Conservation (phyloP, 1,139 yeast species). For the Hyphopichia pseudoburtonii region DNA sequence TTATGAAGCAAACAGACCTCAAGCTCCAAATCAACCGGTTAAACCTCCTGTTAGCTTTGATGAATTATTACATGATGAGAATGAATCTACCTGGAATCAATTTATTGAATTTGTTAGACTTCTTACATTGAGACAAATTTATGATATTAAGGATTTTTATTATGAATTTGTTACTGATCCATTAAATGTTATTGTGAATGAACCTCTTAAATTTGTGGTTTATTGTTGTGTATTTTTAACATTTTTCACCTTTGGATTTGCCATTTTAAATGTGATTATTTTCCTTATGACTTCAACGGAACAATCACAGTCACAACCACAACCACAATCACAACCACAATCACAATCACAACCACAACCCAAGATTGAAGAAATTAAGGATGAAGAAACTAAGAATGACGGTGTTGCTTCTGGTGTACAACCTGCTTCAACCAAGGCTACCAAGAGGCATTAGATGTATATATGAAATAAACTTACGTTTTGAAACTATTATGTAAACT, state of each 20-base stretch:
- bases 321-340: not conserved
- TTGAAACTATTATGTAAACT: not conserved
- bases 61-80: conserved; percentile 32
- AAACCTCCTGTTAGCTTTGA: conserved; percentile 43
- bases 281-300: conserved; percentile 11
- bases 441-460: conserved; percentile 16
- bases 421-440: conserved; percentile 26
- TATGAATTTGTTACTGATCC: conserved; percentile 44
- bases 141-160: conserved; percentile 31
- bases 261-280: conserved; percentile 34
- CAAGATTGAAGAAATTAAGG: conserved; percentile 2
- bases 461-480: no score
- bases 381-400: conserved; percentile 4
- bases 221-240: conserved; percentile 44
- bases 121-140: conserved; percentile 20
- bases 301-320: not conserved
- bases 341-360: not conserved
- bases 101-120: conserved; percentile 21
- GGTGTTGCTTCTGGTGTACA: conserved; percentile 18
- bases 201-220: conserved; percentile 51
- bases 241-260: conserved; percentile 41
- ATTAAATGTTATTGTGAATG: conserved; percentile 32
- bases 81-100: conserved; percentile 16
- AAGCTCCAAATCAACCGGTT: conserved; percentile 33
- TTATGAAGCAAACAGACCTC: conserved; percentile 38